These are phyloP conservation scores for Blastomyces percursus DNA, from an alignment of 2,329 filamentous ascomycete genomes.

Conservation along the genomic window DNA sequence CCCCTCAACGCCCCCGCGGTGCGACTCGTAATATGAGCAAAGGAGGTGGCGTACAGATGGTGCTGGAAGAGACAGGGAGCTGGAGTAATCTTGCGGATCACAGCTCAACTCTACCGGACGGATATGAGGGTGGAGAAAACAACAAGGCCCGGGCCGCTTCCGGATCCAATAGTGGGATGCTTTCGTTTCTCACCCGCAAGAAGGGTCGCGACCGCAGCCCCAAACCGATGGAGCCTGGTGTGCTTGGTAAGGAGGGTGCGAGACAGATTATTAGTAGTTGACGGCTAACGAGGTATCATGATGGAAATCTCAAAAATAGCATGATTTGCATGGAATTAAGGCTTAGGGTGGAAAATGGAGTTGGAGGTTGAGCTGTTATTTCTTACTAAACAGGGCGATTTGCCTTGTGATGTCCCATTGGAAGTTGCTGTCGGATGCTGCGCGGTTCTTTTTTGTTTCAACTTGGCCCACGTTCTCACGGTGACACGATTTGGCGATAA, in stretches of 20 bases:
- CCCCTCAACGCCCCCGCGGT: slow-evolving; percentile 41
- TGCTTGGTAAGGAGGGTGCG: slow-evolving; percentile 89
- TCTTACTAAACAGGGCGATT: background rate
- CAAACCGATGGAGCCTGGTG: slow-evolving; percentile 85
- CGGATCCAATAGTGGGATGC: slow-evolving; percentile 60
- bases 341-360: background rate
- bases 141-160: slow-evolving; percentile 44
- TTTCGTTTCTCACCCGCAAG: slow-evolving; percentile 80
- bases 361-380: background rate
- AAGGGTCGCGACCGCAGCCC: slow-evolving; percentile 85
- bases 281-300: slow-evolving; percentile 28
- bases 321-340: background rate
- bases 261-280: slow-evolving; percentile 57
- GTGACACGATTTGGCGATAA: background rate
- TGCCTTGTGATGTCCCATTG: background rate
- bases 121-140: slow-evolving; percentile 31
- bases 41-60: slow-evolving; percentile 78
- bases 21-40: slow-evolving; percentile 63
- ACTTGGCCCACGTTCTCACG: background rate
- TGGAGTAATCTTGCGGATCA: slow-evolving; percentile 87
- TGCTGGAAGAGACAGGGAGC: slow-evolving; percentile 75
- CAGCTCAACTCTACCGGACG: slow-evolving; percentile 64
- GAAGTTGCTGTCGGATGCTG: background rate
- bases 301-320: background rate
- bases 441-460: background rate